Conservation (phyloP, 2,329 filamentous ascomycete genomes). For the Epichloe coenophiala region DNA sequence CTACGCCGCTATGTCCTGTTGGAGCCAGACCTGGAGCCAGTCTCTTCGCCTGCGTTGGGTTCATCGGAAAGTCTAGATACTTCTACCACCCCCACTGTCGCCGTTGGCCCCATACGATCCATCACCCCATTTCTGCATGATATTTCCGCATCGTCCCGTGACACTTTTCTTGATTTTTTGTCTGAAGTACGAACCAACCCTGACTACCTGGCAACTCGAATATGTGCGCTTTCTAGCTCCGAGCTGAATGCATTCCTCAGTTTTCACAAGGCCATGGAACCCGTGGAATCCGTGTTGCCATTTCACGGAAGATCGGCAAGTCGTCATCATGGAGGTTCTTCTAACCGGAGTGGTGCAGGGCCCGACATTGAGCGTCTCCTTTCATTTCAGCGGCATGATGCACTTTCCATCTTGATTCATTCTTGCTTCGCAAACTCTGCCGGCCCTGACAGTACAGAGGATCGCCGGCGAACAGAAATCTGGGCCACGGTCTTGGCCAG, state of each 20-base stretch:
- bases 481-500: conserved; percentile 83
- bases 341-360: conserved; percentile 33
- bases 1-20: conserved; percentile 56
- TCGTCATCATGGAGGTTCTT: conserved; percentile 31
- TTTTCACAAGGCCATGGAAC: conserved; percentile 66
- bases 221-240: conserved; percentile 59
- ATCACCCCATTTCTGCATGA: conserved; percentile 52
- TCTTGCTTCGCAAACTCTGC: conserved; percentile 81
- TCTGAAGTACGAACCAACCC: conserved; percentile 73
- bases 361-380: conserved; percentile 67
- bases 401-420: conserved; percentile 71
- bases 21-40: conserved; percentile 57
- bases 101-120: conserved; percentile 23
- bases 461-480: conserved; percentile 63
- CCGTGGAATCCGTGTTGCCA: conserved; percentile 70
- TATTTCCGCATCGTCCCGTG: conserved; percentile 60
- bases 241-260: conserved; percentile 69
- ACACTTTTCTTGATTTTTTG: conserved; percentile 67
- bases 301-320: conserved; percentile 43
- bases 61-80: conserved; percentile 38
- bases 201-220: conserved; percentile 71
- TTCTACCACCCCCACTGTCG: conserved; percentile 28
- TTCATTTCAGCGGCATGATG: conserved; percentile 80
- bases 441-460: conserved; percentile 68
- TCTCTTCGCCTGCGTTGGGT: conserved; percentile 25